phyloP scores from a whole-genome alignment of 73 alveolate species.

The Paramecium primaurelia region DNA sequence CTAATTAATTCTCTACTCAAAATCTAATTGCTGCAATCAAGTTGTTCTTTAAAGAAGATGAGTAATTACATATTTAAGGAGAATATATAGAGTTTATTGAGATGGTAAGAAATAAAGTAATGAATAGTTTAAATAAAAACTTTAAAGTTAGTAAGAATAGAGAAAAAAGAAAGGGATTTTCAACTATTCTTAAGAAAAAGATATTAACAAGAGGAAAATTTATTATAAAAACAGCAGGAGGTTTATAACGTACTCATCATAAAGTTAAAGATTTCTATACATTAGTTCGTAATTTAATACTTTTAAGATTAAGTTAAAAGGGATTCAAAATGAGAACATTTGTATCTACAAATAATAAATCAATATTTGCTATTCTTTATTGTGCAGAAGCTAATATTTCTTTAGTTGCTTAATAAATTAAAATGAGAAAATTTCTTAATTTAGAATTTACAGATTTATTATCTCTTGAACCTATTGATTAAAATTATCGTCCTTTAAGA shows the following conservation, averaged over 20 bases:
- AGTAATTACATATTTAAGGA: neutral
- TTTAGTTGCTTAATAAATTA: slow-evolving; percentile 5
- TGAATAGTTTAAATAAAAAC: neutral
- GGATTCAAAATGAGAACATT: slow-evolving; percentile 52
- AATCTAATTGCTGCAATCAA: neutral
- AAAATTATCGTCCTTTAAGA: slow-evolving; percentile 49
- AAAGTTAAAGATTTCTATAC: slow-evolving; percentile 42
- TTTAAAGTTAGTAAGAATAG: neutral
- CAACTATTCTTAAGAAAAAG: neutral
- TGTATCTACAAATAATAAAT: neutral
- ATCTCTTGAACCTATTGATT: slow-evolving; percentile 58
- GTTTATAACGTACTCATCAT: slow-evolving; percentile 35
- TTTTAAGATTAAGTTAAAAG: slow-evolving; percentile 35
- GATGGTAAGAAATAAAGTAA: neutral
- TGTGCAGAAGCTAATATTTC: slow-evolving; percentile 36
- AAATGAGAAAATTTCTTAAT: slow-evolving; percentile 31
- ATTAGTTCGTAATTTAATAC: slow-evolving; percentile 17
- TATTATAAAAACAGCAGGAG: neutral
- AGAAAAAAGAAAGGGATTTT: neutral
- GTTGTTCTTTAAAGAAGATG: neutral
- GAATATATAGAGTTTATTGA: neutral
- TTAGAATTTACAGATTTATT: slow-evolving; percentile 45
- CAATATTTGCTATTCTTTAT: slow-evolving; percentile 20
- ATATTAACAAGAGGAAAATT: neutral
- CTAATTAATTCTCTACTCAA: neutral